Evolutionary conservation across 169 alveolate genomes (phyloP), one percentile per base, ranked within the genome.

Genomic region (Plasmodium yoelii): DNA sequence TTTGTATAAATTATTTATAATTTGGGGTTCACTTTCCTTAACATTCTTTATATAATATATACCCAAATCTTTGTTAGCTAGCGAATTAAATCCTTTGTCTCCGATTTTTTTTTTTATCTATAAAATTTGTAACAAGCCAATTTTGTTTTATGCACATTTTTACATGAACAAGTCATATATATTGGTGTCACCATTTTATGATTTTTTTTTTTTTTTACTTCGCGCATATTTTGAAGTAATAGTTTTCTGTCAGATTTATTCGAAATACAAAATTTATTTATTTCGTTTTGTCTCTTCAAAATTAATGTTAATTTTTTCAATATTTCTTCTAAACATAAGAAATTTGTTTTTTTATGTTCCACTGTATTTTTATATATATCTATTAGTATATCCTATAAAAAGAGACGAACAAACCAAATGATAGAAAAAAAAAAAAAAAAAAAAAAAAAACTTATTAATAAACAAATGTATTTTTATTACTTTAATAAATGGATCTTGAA

Each of bases 271-370:
- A 53, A 44, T 6, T 61, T 49, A 55, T 53, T 60, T 10, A 75
- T 61, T 61, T 75, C 61, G 51, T 61, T 60, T 75, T 75, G 88
- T 18, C 26, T 10, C 39, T 75, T 56, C 42, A 75, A 53, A 9
- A 75, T 61, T 49, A 75, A 67, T 13, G 42, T 65, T 26, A 61
- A 60, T 24, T 75, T 75, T 53, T 75, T 75, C 51, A 75, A 56
- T 42, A 75, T 75, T 39, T 75, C 88, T 53, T 75, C 88, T 51
- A 75, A 67, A 65, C 88, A 75, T 28, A 75, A 18, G 64, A 61
- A 61, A 42, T 75, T 75, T 19, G 74, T 75, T 44, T 75, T 47
- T 67, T 75, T 75, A 39, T 75, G 88, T 51, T 75, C 88, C 22
- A 61, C 10, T 19, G 88, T 75, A 18, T 75, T 60, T 75, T 47